phyloP scores from a whole-genome alignment of 129 eudicot species.

The Artemisia argyi region DNA sequence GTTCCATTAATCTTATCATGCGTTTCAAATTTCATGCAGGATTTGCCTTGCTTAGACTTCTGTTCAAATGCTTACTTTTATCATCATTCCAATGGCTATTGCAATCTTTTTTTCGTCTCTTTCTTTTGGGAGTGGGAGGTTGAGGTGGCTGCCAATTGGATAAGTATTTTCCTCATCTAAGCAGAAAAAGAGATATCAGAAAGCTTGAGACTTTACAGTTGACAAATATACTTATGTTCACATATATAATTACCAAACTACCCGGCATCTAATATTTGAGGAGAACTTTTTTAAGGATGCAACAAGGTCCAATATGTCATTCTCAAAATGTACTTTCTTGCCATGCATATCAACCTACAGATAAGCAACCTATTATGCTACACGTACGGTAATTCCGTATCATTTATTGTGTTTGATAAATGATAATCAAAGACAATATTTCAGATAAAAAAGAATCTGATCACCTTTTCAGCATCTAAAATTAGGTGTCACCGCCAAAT shows the following conservation, averaged over 20 bases:
- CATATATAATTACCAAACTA: not conserved
- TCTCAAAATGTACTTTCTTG: slow-evolving; percentile 15
- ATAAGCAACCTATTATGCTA: slow-evolving; percentile 17
- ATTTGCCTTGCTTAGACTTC: slow-evolving; percentile 6
- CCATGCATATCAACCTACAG: slow-evolving; percentile 32
- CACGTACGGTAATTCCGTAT: slow-evolving; percentile 5
- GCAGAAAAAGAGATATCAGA: not conserved
- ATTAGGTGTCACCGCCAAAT: not conserved
- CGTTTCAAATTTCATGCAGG: slow-evolving; percentile 9
- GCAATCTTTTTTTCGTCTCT: not conserved
- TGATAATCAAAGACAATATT: not conserved
- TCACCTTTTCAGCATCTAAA: slow-evolving; percentile 27
- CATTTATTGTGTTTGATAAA: slow-evolving; percentile 19
- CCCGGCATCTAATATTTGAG: not conserved
- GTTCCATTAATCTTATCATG: slow-evolving; percentile 2
- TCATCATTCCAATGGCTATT: too few species aligned
- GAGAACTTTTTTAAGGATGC: not conserved
- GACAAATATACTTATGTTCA: not conserved
- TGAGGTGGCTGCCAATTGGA: slow-evolving; percentile 24
- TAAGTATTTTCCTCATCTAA: slow-evolving; percentile 9
- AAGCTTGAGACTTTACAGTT: slow-evolving; percentile 7
- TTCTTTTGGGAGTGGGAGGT: slow-evolving; percentile 1
- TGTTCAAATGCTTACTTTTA: slow-evolving; percentile 11
- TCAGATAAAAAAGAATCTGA: slow-evolving; percentile 29
- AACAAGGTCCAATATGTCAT: not conserved